phyloP scores from a whole-genome alignment of 192 early-diverging fungal genomes.

The Backusella westeae region DNA sequence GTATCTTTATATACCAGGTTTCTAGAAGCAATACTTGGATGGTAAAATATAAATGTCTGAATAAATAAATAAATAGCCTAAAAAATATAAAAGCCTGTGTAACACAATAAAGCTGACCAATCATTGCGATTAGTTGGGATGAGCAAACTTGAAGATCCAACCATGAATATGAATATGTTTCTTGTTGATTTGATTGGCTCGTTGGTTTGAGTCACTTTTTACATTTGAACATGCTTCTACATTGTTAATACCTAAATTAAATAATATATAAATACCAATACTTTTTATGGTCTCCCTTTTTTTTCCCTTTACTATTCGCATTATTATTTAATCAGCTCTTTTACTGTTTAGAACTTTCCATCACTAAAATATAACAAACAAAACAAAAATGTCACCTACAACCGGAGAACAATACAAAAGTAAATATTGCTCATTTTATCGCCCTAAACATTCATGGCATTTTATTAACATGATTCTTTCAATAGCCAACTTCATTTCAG shows the following conservation, averaged over 20 bases:
- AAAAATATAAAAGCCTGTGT: not conserved
- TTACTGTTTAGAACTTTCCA: not conserved
- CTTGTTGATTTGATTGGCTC: not conserved
- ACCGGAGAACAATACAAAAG: slow-evolving; percentile 8
- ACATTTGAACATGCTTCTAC: not conserved
- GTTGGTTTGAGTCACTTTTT: slow-evolving; percentile 10
- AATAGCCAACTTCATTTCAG: slow-evolving; percentile 62
- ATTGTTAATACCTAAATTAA: not conserved
- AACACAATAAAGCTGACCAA: not conserved
- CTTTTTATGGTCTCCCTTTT: not conserved
- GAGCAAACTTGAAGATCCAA: slow-evolving; percentile 19
- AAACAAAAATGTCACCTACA: not conserved
- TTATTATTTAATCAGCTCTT: no score
- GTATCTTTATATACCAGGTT: not conserved
- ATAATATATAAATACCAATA: not conserved
- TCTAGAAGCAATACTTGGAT: not conserved
- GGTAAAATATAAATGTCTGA: not conserved
- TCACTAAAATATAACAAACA: not conserved
- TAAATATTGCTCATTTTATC: not conserved
- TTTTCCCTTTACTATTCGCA: not conserved
- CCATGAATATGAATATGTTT: not conserved
- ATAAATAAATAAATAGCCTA: slow-evolving; percentile 6
- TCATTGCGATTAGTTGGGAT: slow-evolving; percentile 8
- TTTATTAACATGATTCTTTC: not conserved
- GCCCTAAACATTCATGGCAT: not conserved